Evolutionary conservation across 2,329 filamentous ascomycete genomes (phyloP).

Genomic region (Mycosphaerella arachidis): DNA sequence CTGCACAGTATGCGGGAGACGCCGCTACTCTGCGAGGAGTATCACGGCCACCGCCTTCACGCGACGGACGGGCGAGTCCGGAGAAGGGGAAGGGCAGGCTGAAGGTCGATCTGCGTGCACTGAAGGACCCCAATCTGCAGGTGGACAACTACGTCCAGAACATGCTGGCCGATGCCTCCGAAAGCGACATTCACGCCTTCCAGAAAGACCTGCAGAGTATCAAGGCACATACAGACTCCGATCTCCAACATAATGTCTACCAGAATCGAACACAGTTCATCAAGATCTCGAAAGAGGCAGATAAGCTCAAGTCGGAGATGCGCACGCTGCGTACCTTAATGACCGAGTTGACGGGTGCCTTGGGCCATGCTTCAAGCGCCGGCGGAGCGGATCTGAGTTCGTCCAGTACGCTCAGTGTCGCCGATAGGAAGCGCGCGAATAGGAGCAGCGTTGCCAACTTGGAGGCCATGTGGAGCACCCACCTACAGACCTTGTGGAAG

Average conservation of each 20-base stretch:
- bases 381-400: conserved; percentile 36
- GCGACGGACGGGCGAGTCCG: conserved; percentile 34
- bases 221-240: conserved; percentile 71
- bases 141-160: conserved; percentile 64
- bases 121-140: conserved; percentile 73
- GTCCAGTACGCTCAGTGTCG: conserved; percentile 29
- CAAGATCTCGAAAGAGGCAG: conserved; percentile 97
- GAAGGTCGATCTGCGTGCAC: conserved; percentile 67
- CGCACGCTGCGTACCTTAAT: conserved; percentile 82
- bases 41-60: conserved; percentile 16
- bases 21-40: conserved; percentile 1
- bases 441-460: conserved; percentile 80
- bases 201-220: conserved; percentile 71
- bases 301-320: conserved; percentile 97
- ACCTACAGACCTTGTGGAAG: conserved; percentile 82
- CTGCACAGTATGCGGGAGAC: conserved; percentile 50
- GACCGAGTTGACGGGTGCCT: conserved; percentile 68
- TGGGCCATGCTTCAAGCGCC: conserved; percentile 45
- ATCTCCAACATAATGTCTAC: conserved; percentile 91
- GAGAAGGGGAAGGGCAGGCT: conserved; percentile 44
- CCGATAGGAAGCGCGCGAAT: conserved; percentile 61
- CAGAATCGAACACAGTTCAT: conserved; percentile 95
- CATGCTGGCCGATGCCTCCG: conserved; percentile 76
- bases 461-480: conserved; percentile 63
- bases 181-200: conserved; percentile 79